Conservation (phyloP, 257 asterid species). For the Capsicum rhomboideum region DNA sequence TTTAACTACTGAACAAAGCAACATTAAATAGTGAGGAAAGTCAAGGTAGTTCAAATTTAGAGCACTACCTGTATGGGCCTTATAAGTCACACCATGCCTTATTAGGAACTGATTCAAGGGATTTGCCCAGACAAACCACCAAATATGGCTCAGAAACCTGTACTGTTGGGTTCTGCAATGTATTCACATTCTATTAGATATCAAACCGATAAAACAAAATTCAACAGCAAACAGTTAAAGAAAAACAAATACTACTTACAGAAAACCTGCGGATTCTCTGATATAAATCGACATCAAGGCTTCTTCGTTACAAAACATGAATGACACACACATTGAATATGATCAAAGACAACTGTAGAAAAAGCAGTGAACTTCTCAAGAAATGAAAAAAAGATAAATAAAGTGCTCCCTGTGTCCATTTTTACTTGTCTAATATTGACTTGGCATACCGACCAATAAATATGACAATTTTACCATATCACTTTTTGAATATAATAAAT, state of each 20-base stretch:
- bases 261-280: constrained; percentile 17
- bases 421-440: too few species aligned
- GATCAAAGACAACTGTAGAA: too few species aligned
- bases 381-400: too few species aligned
- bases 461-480: too few species aligned
- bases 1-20: too few species aligned
- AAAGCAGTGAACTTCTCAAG: too few species aligned
- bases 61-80: constrained; percentile 42
- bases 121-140: constrained; percentile 43
- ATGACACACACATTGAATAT: too few species aligned
- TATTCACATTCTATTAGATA: neutral
- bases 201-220: neutral
- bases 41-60: neutral
- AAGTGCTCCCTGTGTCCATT: too few species aligned
- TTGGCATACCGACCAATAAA: too few species aligned
- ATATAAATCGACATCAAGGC: neutral
- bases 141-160: constrained; percentile 33
- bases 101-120: constrained; percentile 23
- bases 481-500: too few species aligned
- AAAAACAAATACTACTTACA: neutral
- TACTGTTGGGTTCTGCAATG: constrained; percentile 48
- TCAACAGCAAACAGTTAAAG: neutral
- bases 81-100: constrained; percentile 34
- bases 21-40: neutral
- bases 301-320: neutral